Evolutionary conservation across 2,329 filamentous ascomycete species (phyloP), one percentile per base, ranked within the genome.

Genomic region (Orbilia ellipsospora): DNA sequence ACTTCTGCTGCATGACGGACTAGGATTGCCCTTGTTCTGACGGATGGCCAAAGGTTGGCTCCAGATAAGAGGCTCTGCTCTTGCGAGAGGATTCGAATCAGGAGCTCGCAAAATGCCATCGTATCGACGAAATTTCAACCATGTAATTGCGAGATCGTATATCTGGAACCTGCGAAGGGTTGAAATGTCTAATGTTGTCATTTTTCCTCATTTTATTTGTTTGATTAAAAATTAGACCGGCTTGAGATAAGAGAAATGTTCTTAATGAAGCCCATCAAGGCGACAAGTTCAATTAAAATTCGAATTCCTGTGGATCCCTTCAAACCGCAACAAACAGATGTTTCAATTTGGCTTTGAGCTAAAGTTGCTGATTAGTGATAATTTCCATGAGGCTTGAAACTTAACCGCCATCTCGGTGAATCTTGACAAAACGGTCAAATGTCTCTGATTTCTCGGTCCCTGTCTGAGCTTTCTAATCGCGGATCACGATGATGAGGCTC

Each of bases 21-120:
- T 13, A 48, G 66, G 66, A 56, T 70, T 23, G 10, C 51, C 66
- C 66, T 57, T 62, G 51, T 63, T 62, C 12, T 4, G 44, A 40
- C 59, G 51, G 57, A 36, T 36, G 31, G 18, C 20, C 23, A 36
- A n/a, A 50, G 36, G 44, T 55, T 26, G 51, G 51, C 7, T 48
- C 51, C 56, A 56, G 56, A 62, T 69, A 70, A 36, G 66, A 70
- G 66, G 66, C 66, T 70, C 66, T 63, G 40, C 18, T 50, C 40
- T 36, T 36, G 31, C 8, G 31, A 36, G 31, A 36, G 31, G 5
- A 7, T 36, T 36, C 31, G 31, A 36, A 7, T 36, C 31, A 10
- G 31, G 10, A 36, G 31, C 31, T 7, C 31, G 31, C 31, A 10
- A 36, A 10, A 36, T 7, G 1, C 31, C 31, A 36, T 7, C 6